Evolutionary conservation across 164 flowering plant species (phyloP), one percentile per base, ranked within the genome.

Genomic region (Chimonanthus salicifolius): DNA sequence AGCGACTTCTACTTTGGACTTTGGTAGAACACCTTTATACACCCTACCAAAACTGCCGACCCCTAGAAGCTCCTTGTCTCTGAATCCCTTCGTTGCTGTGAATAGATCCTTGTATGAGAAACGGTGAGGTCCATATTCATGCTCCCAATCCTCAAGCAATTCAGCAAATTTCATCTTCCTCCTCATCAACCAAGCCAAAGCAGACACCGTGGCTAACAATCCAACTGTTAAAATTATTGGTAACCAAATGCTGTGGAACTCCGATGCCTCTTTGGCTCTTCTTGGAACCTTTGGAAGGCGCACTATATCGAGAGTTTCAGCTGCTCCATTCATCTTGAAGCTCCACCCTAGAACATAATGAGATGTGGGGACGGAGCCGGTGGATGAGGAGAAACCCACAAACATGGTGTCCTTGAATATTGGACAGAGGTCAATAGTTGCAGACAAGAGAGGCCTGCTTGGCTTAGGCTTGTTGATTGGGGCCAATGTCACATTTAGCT

Each of bases 361-460:
- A 33, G 67, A 64, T 21, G 44, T 33, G 5, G 89, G 81, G 5
- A 89, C 85, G 60, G 83, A 63, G n/a, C 94, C 92, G 3, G 91
- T 88, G 45, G 45, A 4, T 9, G 67, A 21, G 45, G 67, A 64
- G 67, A 64, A 64, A 33, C 67, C 67, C 33, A 64, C 67, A 21
- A 4, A 87, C 90, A 20, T 71, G 67, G 67, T 7, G 3, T 71
- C 67, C 6, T 5, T 4, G 46, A 71, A 8, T 20, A 71, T 21
- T 0, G 47, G 21, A 4, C 64, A 43, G 2, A 21, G 67, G 33
- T 64, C 13, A 21, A 21, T 20, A 0, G 2, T 46, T 50, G 16
- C 78, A 0, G 89, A 83, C 54, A 89, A 50, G 54, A 87, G 71
- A 5, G 94, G 87, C 10, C 3, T 7, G 49, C 15, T 9, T 49